Conservation (phyloP, 805 yeast genomes). For the Pichia ethanolica region DNA sequence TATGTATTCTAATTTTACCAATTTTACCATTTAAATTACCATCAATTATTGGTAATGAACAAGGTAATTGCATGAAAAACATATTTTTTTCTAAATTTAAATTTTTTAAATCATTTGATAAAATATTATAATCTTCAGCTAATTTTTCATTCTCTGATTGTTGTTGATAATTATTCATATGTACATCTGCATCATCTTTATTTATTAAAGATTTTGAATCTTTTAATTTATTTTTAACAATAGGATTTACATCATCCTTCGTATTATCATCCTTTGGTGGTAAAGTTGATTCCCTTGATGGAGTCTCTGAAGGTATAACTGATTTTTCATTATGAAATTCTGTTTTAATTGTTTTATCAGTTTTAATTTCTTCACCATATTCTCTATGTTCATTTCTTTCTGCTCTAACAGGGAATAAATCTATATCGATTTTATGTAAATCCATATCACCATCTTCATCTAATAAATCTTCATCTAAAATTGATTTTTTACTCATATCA, state of each 20-base stretch:
- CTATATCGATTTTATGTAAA: slow-evolving; percentile 40
- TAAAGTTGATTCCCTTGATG: slow-evolving; percentile 18
- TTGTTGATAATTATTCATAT: slow-evolving; percentile 26
- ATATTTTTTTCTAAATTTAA: slow-evolving; percentile 11
- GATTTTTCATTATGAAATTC: slow-evolving; percentile 24
- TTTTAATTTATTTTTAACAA: too few relatives aligned
- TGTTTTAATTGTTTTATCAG: slow-evolving; percentile 29
- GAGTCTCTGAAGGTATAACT: slow-evolving; percentile 17
- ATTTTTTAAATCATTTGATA: slow-evolving; percentile 10
- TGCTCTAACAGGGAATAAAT: slow-evolving; percentile 66
- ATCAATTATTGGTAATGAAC: slow-evolving; percentile 20
- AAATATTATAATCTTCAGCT: slow-evolving; percentile 31
- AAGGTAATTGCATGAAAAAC: slow-evolving; percentile 27
- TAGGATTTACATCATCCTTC: too few relatives aligned
- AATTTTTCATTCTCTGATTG: slow-evolving; percentile 30
- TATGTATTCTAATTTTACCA: slow-evolving; percentile 70
- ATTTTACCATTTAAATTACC: slow-evolving; percentile 43
- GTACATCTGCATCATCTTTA: slow-evolving; percentile 9
- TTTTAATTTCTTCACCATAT: slow-evolving; percentile 23
- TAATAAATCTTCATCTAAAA: not conserved
- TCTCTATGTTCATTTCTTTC: slow-evolving; percentile 41
- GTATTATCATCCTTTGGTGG: too few relatives aligned
- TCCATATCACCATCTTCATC: slow-evolving; percentile 15
- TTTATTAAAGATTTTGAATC: not conserved
- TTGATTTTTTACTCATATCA: slow-evolving; percentile 6